A percentile compares a stretch with the other conserved stretches of the same genome.
These are phyloP conservation scores for Suillus decipiens DNA, from an alignment of 768 basidiomycete genomes.

Conservation along the genomic window DNA sequence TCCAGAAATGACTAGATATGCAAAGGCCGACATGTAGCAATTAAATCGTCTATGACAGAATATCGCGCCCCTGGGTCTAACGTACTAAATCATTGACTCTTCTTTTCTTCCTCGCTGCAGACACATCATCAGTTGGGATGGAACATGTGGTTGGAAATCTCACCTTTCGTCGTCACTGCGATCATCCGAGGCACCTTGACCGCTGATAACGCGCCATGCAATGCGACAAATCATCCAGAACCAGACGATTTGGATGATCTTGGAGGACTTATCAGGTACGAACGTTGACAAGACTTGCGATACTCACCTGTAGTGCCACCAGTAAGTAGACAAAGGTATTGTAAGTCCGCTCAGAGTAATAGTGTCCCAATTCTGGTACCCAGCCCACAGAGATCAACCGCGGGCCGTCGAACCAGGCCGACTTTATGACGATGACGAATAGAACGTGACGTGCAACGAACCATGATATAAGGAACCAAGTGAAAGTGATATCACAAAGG, in stretches of 20 bases:
- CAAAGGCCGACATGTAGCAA: slow-evolving; percentile 23
- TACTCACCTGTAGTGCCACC: slow-evolving; percentile 59
- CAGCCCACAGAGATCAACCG: slow-evolving; percentile 53
- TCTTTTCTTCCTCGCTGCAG: slow-evolving; percentile 22
- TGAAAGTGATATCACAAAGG: slow-evolving; percentile 76
- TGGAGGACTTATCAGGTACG: slow-evolving; percentile 12
- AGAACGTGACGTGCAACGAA: slow-evolving; percentile 85
- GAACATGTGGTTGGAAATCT: slow-evolving; percentile 20
- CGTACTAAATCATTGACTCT: slow-evolving; percentile 32
- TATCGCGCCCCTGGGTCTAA: slow-evolving; percentile 17
- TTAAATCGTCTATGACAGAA: slow-evolving; percentile 22
- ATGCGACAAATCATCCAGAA: slow-evolving; percentile 83
- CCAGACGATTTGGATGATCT: slow-evolving; percentile 84
- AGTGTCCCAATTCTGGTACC: slow-evolving; percentile 59
- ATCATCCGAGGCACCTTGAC: slow-evolving; percentile 76
- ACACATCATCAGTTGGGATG: neutral
- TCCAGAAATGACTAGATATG: slow-evolving; percentile 26
- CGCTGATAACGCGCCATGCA: slow-evolving; percentile 77
- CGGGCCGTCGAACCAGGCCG: slow-evolving; percentile 53
- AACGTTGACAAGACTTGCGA: neutral
- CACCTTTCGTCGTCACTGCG: slow-evolving; percentile 85
- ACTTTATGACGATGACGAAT: slow-evolving; percentile 71
- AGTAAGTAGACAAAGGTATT: slow-evolving; percentile 56
- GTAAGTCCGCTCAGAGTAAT: slow-evolving; percentile 44
- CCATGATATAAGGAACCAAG: slow-evolving; percentile 86